Base-by-base conservation (phyloP, 495 filamentous ascomycete species). In the Echria macrotheca region DNA sequence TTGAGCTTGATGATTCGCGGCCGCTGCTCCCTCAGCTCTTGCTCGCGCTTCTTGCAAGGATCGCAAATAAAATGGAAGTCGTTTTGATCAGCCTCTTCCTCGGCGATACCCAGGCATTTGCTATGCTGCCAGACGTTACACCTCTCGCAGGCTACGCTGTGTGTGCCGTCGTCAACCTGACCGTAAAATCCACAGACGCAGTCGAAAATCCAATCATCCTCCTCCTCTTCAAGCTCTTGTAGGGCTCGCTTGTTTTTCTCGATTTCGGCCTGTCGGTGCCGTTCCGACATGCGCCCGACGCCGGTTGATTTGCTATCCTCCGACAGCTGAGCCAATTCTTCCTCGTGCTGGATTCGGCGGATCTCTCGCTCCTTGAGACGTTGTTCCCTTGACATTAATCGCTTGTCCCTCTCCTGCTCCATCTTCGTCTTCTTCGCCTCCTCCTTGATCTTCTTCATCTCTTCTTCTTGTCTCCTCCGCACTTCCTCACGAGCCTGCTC, bases 61-160 rank as follows among this genome's bases (percentile, higher is more conserved):
- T 72, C 72, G 69, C 93, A 98, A 43, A 96, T 70, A 63, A 95
- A 96, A 46, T 87, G 83, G 61, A 95, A 96, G 55, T 94, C 85
- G 10, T 91, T 87, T 37, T 81, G 73, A 44, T 95, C 89, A 5
- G 88, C 91, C 48, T 87, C 84, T 37, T 75, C 72, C 49, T 88
- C 76, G 9, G 74, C 75, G 49, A 97, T 86, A 24, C 82, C 86
- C 41, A 95, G 80, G 59, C 93, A 98, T 40, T 83, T 84, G 71
- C 86, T 91, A 58, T 96, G 93, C 61, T 96, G 91, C 93, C 93
- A 98, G 15, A 95, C 83, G 61, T 86, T 93, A 74, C 93, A 98
- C 40, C 76, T 83, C 58, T 97, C 93, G 63, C 93, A 98, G n/a
- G 90, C 85, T 49, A 98, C 80, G 61, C 87, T 95, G 63, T 95